Evolutionary conservation across 208 protist genomes (phyloP).

Genomic region (Trypanosoma theileri): DNA sequence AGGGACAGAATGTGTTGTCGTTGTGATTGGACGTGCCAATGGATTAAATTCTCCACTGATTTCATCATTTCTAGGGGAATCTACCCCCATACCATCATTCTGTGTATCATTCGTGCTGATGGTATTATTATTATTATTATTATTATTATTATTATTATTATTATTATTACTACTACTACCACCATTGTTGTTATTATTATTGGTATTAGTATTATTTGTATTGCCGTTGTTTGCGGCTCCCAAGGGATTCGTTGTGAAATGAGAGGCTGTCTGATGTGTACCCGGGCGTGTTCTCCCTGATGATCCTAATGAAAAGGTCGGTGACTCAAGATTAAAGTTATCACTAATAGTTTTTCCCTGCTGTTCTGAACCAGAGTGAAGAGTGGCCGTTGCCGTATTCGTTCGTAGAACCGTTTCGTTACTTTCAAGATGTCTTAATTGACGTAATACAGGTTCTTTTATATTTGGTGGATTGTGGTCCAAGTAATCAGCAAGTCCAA

Average conservation of each 20-base stretch:
- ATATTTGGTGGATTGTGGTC: conserved; percentile 84
- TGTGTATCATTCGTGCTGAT: background rate
- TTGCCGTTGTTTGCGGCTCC: background rate
- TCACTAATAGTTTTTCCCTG: conserved; percentile 18
- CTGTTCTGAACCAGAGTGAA: conserved; percentile 7
- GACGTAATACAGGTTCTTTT: conserved; percentile 63
- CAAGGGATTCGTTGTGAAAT: conserved; percentile 3
- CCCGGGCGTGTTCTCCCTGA: background rate
- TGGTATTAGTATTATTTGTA: background rate
- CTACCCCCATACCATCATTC: background rate
- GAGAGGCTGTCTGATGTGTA: background rate
- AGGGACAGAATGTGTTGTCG: background rate
- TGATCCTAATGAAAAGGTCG: conserved; percentile 17
- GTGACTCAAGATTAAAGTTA: conserved; percentile 39
- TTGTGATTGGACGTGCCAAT: background rate
- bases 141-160: background rate
- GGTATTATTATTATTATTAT: conserved; percentile 9
- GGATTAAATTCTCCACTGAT: conserved; percentile 10
- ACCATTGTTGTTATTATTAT: background rate
- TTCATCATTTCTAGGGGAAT: background rate
- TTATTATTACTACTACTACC: background rate
- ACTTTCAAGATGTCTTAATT: conserved; percentile 54
- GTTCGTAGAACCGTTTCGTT: conserved; percentile 39
- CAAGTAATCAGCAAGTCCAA: conserved; percentile 87
- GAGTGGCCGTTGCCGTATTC: conserved; percentile 34